Evolutionary conservation across 257 asterid genomes (phyloP), one percentile per base, ranked within the genome.

Genomic region (Gentiana straminea): DNA sequence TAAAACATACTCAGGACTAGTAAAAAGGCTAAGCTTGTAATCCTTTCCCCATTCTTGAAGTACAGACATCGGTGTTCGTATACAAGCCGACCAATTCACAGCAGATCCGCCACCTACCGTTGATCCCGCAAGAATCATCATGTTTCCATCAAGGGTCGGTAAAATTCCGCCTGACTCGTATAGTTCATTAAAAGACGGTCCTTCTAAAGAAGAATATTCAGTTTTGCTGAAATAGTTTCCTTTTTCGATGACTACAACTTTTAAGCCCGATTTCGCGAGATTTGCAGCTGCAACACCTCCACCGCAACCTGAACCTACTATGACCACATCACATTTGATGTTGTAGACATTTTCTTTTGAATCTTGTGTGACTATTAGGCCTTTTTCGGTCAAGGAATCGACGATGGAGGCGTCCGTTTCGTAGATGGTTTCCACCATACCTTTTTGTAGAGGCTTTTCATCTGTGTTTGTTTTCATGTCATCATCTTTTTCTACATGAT

Each of bases 51-150:
- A 90, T 61, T 84, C 95, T 1, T 78, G 60, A 35, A 80, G 70
- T 56, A 86, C 82, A 15, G 37, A 49, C 0, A 46, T 33, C 0
- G 98, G 98, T 0, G 98, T 79, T 58, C 63, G 74, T 0, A 90
- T 71, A 56, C 84, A 75, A 8, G 95, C 98, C 0, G 98, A 84
- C 96, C 96, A 90, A 60, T 90, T 90, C 7, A 90, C 64, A 0
- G 98, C 91, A 0, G 98, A 79, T 64, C 98, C 98, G 2, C 98
- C 96, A 13, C 98, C 98, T 13, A 90, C 96, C 2, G 95, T 82
- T 9, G 96, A 86, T 10, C 96, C 98, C 2, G 96, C 95, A 48
- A 76, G 52, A 49, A 86, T 33, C 80, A 73, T 76, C 37, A 76
- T 38, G 54, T 82, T 86, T 46, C 86, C 95, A 57, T 90, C 94